Evolutionary conservation across 305 asterid genomes (phyloP).

Genomic region (Caryopteris hybrid): DNA sequence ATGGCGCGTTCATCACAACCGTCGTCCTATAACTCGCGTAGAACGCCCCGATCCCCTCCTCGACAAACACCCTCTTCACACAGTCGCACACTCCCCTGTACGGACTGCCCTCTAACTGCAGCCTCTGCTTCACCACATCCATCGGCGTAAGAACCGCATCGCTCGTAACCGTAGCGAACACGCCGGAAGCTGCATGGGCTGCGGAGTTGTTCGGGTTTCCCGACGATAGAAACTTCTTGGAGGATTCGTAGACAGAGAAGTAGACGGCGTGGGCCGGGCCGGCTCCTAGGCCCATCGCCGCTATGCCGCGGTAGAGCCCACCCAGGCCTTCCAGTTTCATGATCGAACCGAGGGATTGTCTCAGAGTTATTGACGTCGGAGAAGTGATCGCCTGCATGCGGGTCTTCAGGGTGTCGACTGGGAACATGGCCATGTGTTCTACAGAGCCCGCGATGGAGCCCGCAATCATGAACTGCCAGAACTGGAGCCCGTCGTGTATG

Average conservation of each 20-base stretch:
- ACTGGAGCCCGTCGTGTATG: conserved; percentile 47
- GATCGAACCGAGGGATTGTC: conserved; percentile 43
- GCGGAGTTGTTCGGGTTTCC: conserved; percentile 34
- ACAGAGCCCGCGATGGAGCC: conserved; percentile 64
- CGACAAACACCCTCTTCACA: conserved; percentile 39
- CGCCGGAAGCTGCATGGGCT: conserved; percentile 54
- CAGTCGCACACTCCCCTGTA: conserved; percentile 55
- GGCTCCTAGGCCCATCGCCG: conserved; percentile 60
- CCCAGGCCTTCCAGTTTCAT: conserved; percentile 34
- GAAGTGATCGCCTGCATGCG: conserved; percentile 57
- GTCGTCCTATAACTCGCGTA: conserved; percentile 63
- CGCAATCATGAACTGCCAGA: conserved; percentile 65
- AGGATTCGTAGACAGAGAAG: conserved; percentile 50
- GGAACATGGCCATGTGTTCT: conserved; percentile 73
- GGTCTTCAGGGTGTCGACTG: conserved; percentile 60
- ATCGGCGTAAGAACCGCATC: conserved; percentile 65
- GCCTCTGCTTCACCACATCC: conserved; percentile 70
- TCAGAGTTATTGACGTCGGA: conserved; percentile 25
- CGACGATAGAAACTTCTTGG: conserved; percentile 27
- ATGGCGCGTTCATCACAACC: conserved; percentile 63
- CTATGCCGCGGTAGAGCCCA: conserved; percentile 49
- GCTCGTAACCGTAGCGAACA: conserved; percentile 48
- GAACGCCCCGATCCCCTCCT: conserved; percentile 56
- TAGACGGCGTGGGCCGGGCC: conserved; percentile 72
- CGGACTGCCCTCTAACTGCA: conserved; percentile 61